Conservation (phyloP, 768 basidiomycete species). For the Pleurotus eryngii region DNA sequence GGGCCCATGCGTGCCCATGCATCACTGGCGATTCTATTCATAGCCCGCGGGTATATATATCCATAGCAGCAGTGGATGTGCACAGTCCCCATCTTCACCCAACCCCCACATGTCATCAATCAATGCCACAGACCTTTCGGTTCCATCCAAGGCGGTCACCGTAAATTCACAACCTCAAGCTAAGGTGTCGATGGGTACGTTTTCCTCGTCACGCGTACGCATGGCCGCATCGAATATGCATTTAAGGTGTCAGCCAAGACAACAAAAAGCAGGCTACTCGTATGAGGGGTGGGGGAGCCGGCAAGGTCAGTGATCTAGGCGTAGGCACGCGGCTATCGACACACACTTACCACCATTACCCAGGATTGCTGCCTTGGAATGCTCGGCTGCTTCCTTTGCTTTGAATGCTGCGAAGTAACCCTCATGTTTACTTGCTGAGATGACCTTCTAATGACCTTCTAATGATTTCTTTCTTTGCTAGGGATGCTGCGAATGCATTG, state of each 20-base stretch:
- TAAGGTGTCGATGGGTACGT: constrained; percentile 62
- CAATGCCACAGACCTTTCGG: constrained; percentile 10
- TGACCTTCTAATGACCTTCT: too few relatives aligned
- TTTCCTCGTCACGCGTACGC: constrained; percentile 18
- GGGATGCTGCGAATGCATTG: constrained; percentile 70
- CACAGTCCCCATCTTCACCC: too few relatives aligned
- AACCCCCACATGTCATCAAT: constrained; percentile 10
- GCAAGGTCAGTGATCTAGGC: constrained; percentile 40
- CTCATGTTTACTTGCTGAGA: too few relatives aligned
- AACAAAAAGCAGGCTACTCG: constrained; percentile 47
- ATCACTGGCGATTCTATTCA: too few relatives aligned
- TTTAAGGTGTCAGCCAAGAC: constrained; percentile 20
- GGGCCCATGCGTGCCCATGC: too few relatives aligned
- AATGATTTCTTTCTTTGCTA: constrained; percentile 18
- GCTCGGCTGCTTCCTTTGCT: constrained; percentile 70
- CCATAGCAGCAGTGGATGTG: too few relatives aligned
- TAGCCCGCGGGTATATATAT: too few relatives aligned
- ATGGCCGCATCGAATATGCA: constrained; percentile 20
- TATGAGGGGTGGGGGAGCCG: constrained; percentile 70
- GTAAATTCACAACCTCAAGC: constrained; percentile 54
- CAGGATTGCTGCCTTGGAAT: constrained; percentile 68
- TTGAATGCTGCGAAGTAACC: constrained; percentile 69
- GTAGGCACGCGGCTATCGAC: constrained; percentile 6
- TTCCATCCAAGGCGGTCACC: constrained; percentile 20
- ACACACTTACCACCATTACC: background rate